These are phyloP conservation scores for Hypoxylon lenormandii DNA, from an alignment of 495 filamentous ascomycete genomes.

Conservation along the genomic window DNA sequence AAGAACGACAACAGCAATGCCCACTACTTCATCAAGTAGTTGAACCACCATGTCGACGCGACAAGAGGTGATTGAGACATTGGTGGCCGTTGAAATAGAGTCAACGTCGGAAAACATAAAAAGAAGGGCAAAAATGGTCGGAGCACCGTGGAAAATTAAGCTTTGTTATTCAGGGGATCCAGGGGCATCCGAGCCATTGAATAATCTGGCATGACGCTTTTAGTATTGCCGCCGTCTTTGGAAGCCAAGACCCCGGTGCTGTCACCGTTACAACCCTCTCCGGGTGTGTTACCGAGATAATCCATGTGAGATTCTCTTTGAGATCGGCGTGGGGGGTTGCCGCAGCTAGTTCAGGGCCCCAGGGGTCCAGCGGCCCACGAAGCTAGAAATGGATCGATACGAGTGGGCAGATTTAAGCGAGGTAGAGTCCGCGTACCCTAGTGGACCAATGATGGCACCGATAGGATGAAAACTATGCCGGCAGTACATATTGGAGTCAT, in stretches of 20 bases:
- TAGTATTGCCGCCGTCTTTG: constrained; percentile 27
- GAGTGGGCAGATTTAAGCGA: constrained; percentile 17
- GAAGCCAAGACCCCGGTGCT: constrained; percentile 36
- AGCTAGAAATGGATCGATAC: constrained; percentile 6
- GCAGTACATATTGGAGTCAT: constrained; percentile 16
- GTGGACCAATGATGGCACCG: constrained; percentile 18
- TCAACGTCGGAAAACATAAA: constrained; percentile 11
- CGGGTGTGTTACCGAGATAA: constrained; percentile 43
- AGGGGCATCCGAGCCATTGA: constrained; percentile 23
- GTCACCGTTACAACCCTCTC: constrained; percentile 38
- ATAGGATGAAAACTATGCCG: constrained; percentile 5
- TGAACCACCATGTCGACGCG: constrained; percentile 55
- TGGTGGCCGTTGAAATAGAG: constrained; percentile 4
- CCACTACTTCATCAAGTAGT: constrained; percentile 57
- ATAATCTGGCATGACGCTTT: constrained; percentile 21
- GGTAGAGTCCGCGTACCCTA: neutral
- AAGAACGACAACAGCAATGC: constrained; percentile 54
- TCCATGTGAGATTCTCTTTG: constrained; percentile 25
- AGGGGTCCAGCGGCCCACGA: constrained; percentile 3
- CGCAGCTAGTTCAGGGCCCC: neutral
- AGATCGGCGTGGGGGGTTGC: constrained; percentile 41
- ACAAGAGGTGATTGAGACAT: constrained; percentile 35
- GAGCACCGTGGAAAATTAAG: constrained; percentile 25
- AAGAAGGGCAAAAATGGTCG: constrained; percentile 1
- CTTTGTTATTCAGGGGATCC: constrained; percentile 27